Evolutionary conservation across 257 asterid species (phyloP).

Genomic region (Voacanga thouarsii): DNA sequence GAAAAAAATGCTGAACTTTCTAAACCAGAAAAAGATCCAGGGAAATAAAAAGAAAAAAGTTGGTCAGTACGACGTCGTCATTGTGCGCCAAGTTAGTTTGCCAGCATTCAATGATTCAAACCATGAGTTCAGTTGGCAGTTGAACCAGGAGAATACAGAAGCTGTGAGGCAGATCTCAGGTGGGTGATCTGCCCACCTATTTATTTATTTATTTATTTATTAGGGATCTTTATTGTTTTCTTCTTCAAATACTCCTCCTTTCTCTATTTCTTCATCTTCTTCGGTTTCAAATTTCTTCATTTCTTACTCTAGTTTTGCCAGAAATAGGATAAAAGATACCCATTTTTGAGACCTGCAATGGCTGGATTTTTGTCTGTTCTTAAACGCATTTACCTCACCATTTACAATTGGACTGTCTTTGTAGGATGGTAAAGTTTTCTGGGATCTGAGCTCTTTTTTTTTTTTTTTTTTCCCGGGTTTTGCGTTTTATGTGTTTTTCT

Average conservation of each 20-base stretch:
- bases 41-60: too few species aligned
- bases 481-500: neutral
- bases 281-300: neutral
- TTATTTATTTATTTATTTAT: neutral
- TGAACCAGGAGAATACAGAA: neutral
- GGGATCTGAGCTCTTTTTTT: slow-evolving; percentile 13
- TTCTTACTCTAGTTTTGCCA: neutral
- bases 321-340: neutral
- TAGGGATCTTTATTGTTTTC: neutral
- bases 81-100: neutral
- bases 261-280: neutral
- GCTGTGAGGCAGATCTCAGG: neutral
- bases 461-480: neutral
- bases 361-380: slow-evolving; percentile 50
- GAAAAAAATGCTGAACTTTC: too few species aligned
- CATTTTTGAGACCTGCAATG: slow-evolving; percentile 32
- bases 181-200: slow-evolving; percentile 19
- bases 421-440: slow-evolving; percentile 57
- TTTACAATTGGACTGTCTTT: slow-evolving; percentile 79
- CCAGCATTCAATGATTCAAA: neutral
- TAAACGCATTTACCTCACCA: slow-evolving; percentile 63
- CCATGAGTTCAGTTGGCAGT: slow-evolving; percentile 11
- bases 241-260: neutral
- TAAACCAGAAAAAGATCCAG: too few species aligned
- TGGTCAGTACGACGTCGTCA: neutral